phyloP scores from a whole-genome alignment of 441 rosid genomes.

The Cnidoscolus chayamansa region DNA sequence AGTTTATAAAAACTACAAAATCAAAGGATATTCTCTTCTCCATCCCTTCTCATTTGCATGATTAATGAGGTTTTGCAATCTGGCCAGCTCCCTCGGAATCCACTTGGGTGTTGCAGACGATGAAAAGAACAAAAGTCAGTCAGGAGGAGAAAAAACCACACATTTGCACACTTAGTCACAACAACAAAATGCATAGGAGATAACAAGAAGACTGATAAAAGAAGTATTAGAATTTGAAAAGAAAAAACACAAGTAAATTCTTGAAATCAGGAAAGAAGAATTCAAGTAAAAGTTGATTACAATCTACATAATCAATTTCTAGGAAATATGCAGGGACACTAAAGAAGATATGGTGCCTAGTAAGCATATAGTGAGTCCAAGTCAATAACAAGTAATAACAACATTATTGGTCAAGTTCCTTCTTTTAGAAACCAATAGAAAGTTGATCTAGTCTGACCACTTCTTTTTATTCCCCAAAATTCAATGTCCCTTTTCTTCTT shows the following conservation, averaged over 20 bases:
- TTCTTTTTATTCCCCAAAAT: no score
- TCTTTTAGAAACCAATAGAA: no score
- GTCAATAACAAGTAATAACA: background rate
- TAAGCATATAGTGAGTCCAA: background rate
- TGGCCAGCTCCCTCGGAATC: conserved; percentile 39
- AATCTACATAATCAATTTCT: background rate
- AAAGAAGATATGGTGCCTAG: background rate
- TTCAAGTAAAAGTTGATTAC: background rate
- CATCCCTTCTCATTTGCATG: conserved; percentile 54
- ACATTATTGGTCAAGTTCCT: background rate
- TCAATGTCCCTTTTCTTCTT: background rate
- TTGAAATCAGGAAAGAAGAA: background rate
- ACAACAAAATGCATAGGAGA: background rate
- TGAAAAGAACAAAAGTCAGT: background rate
- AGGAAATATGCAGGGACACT: background rate
- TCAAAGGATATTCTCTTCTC: conserved; percentile 60
- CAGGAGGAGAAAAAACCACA: background rate
- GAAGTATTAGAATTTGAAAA: background rate
- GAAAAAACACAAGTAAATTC: background rate
- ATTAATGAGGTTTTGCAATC: conserved; percentile 37
- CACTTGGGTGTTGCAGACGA: conserved; percentile 26
- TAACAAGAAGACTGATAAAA: background rate
- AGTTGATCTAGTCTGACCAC: no score
- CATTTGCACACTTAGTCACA: background rate
- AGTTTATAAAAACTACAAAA: background rate